phyloP scores from a whole-genome alignment of 768 basidiomycete genomes.

The Agaricus blazei region DNA sequence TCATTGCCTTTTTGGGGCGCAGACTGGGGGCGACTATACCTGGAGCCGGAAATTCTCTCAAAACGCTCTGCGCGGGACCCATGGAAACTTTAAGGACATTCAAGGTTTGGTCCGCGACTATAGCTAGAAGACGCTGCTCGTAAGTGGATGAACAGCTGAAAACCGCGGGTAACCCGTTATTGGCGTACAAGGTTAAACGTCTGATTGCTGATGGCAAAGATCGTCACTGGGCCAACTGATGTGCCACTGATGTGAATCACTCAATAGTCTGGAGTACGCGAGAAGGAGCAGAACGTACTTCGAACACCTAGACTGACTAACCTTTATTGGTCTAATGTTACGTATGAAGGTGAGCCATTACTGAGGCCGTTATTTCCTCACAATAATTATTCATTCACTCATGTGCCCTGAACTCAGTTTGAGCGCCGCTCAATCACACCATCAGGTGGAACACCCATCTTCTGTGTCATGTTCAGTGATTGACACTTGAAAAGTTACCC shows the following conservation, averaged over 20 bases:
- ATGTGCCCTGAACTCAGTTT: conserved; percentile 35
- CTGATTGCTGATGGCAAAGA: neutral
- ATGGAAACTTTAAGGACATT: conserved; percentile 79
- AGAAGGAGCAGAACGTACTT: conserved; percentile 72
- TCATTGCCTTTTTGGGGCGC: conserved; percentile 76
- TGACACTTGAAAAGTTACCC: conserved; percentile 46
- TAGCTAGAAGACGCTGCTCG: conserved; percentile 58
- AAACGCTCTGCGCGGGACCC: conserved; percentile 22
- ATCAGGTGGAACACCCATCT: conserved; percentile 53
- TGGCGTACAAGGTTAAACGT: conserved; percentile 62
- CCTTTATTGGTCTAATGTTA: conserved; percentile 67
- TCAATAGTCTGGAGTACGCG: conserved; percentile 75
- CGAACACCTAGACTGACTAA: conserved; percentile 71
- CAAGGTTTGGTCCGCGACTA: conserved; percentile 72
- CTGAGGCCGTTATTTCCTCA: neutral
- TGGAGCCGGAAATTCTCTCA: conserved; percentile 77
- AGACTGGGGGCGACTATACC: conserved; percentile 67
- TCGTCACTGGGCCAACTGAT: neutral
- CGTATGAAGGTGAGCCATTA: conserved; percentile 63
- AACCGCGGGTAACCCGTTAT: conserved; percentile 71
- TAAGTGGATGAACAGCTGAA: conserved; percentile 86
- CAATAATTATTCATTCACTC: neutral
- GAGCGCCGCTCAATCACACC: conserved; percentile 77
- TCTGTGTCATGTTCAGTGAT: neutral
- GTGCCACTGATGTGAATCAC: neutral